Evolutionary conservation across 2,329 filamentous ascomycete genomes (phyloP).

Genomic region (Phialocephala sp.): DNA sequence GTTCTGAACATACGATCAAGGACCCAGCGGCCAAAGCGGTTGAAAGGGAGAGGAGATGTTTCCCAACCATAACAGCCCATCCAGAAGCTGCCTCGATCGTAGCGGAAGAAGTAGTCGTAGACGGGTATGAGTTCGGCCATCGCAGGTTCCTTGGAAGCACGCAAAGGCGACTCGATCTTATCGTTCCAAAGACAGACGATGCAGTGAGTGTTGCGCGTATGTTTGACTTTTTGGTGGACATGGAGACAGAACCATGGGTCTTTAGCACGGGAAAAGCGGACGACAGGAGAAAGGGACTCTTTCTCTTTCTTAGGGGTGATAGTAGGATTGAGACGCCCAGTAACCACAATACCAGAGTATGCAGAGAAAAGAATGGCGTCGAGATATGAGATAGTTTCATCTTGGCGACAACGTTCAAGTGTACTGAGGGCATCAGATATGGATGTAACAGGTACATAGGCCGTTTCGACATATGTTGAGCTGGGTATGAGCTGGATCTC

Average conservation of each 20-base stretch:
- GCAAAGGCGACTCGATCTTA: too few species aligned
- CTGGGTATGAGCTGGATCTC: background rate
- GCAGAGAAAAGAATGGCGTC: background rate
- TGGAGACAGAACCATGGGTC: background rate
- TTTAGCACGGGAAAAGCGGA: background rate
- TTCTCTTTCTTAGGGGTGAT: too few species aligned
- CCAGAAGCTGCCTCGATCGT: slow-evolving; percentile 1
- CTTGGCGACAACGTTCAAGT: too few species aligned
- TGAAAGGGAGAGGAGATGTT: background rate
- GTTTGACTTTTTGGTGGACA: background rate
- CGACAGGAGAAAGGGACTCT: too few species aligned
- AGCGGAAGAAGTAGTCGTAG: background rate
- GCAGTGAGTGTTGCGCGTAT: too few species aligned
- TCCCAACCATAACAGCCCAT: background rate
- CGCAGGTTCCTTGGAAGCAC: too few species aligned
- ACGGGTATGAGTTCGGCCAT: background rate
- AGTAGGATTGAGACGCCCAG: too few species aligned
- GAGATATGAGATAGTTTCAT: background rate
- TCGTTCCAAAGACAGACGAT: too few species aligned
- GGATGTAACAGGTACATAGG: too few species aligned
- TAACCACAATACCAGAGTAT: too few species aligned
- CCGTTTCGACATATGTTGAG: background rate
- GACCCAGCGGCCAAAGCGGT: slow-evolving; percentile 55
- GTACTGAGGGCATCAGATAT: too few species aligned
- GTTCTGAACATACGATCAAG: slow-evolving; percentile 66